Evolutionary conservation across 768 basidiomycete species (phyloP), one percentile per base, ranked within the genome.

Genomic region (Imleria badia): DNA sequence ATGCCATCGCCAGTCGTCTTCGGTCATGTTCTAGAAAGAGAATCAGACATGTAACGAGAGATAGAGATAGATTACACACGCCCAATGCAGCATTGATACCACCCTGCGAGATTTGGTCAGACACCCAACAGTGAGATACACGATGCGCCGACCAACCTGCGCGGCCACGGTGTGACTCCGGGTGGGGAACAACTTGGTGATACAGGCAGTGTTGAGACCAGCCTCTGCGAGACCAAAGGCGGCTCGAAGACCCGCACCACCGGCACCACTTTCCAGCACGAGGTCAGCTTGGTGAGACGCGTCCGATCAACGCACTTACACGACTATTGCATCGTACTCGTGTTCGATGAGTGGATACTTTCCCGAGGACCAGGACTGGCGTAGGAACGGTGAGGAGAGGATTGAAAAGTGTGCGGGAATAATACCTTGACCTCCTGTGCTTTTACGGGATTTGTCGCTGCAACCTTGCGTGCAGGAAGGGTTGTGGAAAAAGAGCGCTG

Each of bases 1-100:
- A 70, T 97, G 95, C 95, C 94, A 97, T 74, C 94, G 78, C 94
- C 95, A 98, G 71, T 98, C 94, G 67, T 98, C 97, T 76, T 99
- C 97, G 5, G 94, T 97, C 94, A 98, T 95, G 77, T 98, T 97
- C 86, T 93, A 68, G 33, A 47, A 30, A 42, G 14, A 34, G 20
- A 20, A 30, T 44, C 34, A 50, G 53, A 20, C 38, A 12, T 43
- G 59, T 20, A 48, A 63, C 58, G 3, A 55, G 26, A 45, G 14
- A 22, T 51, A 43, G 40, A 40, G 9, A 47, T 34, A 2, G 60
- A 19, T 38, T 12, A 79, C 86, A 63, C 70, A 94, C 91, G 61
- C 94, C 94, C 49, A 97, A 83, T 50, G 94, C 94, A 65, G 94
- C 97, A 76, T 99, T 99, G 72, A 99, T 94, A 71, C 97, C 97